Evolutionary conservation across 768 basidiomycete species (phyloP).

Genomic region (Porpolomopsis calyptriformis): DNA sequence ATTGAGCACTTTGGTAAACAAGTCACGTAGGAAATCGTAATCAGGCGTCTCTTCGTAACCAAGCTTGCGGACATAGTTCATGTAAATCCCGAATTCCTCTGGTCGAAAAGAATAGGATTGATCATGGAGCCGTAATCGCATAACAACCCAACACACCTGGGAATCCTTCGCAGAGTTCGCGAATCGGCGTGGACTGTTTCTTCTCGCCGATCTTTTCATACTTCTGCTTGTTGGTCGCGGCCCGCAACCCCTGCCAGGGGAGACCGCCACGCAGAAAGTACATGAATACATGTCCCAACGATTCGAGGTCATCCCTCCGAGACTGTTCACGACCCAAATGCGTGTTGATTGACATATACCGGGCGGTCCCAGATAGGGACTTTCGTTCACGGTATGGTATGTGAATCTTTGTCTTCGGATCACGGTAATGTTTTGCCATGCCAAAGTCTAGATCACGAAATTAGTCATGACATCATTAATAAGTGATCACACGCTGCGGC

Average conservation of each 20-base stretch:
- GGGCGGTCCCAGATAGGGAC: conserved; percentile 89
- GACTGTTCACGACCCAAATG: conserved; percentile 94
- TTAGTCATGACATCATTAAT: conserved; percentile 8
- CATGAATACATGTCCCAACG: conserved; percentile 98
- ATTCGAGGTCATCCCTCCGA: conserved; percentile 91
- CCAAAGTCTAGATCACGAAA: conserved; percentile 64
- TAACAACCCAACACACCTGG: conserved; percentile 52
- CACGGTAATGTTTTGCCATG: conserved; percentile 99
- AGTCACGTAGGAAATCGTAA: conserved; percentile 93
- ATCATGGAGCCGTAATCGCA: conserved; percentile 1
- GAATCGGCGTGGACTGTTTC: conserved; percentile 88
- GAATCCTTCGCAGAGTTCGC: conserved; percentile 92
- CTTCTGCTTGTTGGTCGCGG: conserved; percentile 99
- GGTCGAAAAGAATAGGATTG: conserved; percentile 8
- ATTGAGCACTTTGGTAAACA: conserved; percentile 88
- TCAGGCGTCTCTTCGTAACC: conserved; percentile 97
- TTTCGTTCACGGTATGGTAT: conserved; percentile 99
- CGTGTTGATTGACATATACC: conserved; percentile 99
- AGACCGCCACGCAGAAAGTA: conserved; percentile 95
- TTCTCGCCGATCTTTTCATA: conserved; percentile 99
- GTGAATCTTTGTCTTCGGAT: conserved; percentile 94
- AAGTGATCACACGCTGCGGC: not conserved
- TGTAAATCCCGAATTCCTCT: conserved; percentile 98
- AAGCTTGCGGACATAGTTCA: conserved; percentile 98
- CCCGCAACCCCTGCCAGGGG: conserved; percentile 96